These are phyloP conservation scores for Colletotrichum gloeosporioides DNA, from an alignment of 2,329 filamentous ascomycete species.

Conservation along the genomic window DNA sequence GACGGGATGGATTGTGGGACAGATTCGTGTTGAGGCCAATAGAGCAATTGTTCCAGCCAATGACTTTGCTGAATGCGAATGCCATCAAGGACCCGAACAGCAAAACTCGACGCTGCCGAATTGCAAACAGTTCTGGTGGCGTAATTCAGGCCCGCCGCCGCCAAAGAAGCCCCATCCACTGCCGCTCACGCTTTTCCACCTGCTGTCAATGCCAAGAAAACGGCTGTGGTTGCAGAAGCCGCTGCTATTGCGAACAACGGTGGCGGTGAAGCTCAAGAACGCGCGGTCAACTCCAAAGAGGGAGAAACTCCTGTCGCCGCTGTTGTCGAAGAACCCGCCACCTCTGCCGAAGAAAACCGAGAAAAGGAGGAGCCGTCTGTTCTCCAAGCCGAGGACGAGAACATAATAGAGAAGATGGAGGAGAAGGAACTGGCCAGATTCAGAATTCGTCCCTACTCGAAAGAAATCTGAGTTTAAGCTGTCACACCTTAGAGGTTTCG, in stretches of 20 bases:
- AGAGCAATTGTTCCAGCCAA: accelerated
- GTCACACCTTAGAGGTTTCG: not conserved
- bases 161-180: not conserved
- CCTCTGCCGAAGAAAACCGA: not conserved
- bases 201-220: not conserved
- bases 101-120: not conserved
- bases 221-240: not conserved
- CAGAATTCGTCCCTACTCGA: not conserved
- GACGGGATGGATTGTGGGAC: not conserved
- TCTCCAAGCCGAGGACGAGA: not conserved
- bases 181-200: not conserved
- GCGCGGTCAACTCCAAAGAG: not conserved
- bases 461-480: not conserved
- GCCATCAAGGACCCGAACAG: not conserved
- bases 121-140: not conserved
- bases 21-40: not conserved
- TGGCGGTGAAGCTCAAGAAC: not conserved
- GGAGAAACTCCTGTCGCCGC: not conserved
- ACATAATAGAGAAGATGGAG: not conserved
- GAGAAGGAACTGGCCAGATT: not conserved
- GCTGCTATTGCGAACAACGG: not conserved
- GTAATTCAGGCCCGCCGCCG: not conserved
- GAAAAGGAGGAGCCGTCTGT: not conserved
- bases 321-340: not conserved
- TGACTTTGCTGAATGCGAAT: not conserved